These are phyloP conservation scores for Physcia stellaris DNA, from an alignment of 495 filamentous ascomycete genomes.

Conservation along the genomic window DNA sequence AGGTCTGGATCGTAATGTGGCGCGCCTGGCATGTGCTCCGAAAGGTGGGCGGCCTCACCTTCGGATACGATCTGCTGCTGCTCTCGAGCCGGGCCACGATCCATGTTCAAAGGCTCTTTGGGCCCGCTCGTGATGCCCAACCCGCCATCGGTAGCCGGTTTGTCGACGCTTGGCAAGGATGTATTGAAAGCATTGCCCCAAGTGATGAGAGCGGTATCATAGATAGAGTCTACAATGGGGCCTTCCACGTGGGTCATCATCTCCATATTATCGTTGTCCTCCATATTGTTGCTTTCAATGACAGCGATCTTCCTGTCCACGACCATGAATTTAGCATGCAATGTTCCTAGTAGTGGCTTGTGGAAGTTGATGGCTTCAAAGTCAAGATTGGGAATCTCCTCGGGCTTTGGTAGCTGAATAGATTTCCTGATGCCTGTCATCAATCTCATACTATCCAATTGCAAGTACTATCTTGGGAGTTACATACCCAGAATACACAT, in stretches of 20 bases:
- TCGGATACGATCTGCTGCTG: conserved; percentile 4
- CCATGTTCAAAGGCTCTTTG: no score
- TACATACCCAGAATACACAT: conserved; percentile 37
- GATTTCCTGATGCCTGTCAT: no score
- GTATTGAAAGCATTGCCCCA: conserved; percentile 55
- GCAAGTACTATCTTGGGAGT: no score
- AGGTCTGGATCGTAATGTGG: conserved; percentile 51
- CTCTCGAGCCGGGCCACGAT: no score
- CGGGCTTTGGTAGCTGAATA: conserved; percentile 42
- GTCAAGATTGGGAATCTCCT: conserved; percentile 57
- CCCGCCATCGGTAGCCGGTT: conserved; percentile 34
- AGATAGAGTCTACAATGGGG: conserved; percentile 59
- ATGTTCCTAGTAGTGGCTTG: conserved; percentile 56
- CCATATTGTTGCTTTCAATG: conserved; percentile 61
- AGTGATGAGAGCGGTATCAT: conserved; percentile 56
- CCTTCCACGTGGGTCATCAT: conserved; percentile 73
- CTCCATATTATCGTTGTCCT: conserved; percentile 65
- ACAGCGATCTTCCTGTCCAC: conserved; percentile 56
- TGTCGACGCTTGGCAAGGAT: conserved; percentile 39
- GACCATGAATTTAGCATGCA: conserved; percentile 66
- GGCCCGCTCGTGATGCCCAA: conserved; percentile 1
- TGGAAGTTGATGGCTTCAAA: conserved; percentile 65
- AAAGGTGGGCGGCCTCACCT: conserved; percentile 19
- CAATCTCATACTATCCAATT: no score
- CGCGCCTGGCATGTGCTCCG: conserved; percentile 41